Evolutionary conservation across 441 rosid genomes (phyloP).

Genomic region (Lepidium campestre): DNA sequence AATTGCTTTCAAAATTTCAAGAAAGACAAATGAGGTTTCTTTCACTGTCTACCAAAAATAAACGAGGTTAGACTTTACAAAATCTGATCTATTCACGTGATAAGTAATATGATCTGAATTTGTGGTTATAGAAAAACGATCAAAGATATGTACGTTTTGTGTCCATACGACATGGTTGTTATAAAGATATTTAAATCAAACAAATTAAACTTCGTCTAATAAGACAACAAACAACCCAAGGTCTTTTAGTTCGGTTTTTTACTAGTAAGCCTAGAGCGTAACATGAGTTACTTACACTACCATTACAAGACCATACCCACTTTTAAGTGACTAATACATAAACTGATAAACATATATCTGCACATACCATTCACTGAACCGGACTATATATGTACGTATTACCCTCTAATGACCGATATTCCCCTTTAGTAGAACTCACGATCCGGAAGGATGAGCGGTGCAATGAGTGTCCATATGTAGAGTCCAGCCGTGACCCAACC

Average conservation of each 20-base stretch:
- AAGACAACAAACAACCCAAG: neutral
- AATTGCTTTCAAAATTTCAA: too few relatives aligned
- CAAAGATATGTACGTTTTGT: too few relatives aligned
- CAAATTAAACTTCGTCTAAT: neutral
- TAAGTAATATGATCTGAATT: too few relatives aligned
- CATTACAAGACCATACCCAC: slow-evolving; percentile 12
- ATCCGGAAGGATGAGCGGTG: slow-evolving; percentile 63
- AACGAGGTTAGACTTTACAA: too few relatives aligned
- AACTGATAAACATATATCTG: neutral
- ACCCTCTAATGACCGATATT: neutral
- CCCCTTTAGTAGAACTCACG: slow-evolving; percentile 55
- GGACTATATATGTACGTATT: neutral
- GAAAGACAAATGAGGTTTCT: too few relatives aligned
- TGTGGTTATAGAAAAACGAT: too few relatives aligned
- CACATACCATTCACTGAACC: slow-evolving; percentile 1
- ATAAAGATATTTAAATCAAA: neutral
- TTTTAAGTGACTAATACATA: neutral
- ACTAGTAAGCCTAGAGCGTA: slow-evolving; percentile 5
- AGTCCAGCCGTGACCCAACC: slow-evolving; percentile 87
- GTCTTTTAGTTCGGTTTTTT: neutral
- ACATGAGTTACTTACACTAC: slow-evolving; percentile 2
- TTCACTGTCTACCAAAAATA: too few relatives aligned
- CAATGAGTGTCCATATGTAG: slow-evolving; percentile 77
- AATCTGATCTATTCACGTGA: too few relatives aligned
- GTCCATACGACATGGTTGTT: too few relatives aligned